A percentile compares a stretch with the other conserved stretches of the same genome.
phyloP scores from a whole-genome alignment of 2,329 filamentous ascomycete species.

The Gremmenia infestans region DNA sequence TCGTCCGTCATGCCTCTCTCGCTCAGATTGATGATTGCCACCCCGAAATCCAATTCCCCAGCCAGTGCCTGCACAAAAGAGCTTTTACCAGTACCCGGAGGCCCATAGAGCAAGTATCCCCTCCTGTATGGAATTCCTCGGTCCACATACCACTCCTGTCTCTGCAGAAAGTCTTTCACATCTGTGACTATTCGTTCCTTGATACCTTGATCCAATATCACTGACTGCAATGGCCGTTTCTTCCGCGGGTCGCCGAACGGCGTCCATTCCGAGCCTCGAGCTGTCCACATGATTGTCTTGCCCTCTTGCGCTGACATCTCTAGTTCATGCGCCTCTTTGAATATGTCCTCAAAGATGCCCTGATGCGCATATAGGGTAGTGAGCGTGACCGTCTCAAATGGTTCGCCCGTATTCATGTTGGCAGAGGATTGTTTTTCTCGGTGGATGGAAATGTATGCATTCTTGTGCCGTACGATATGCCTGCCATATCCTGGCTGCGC shows the following conservation, averaged over 20 bases:
- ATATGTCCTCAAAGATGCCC: conserved; percentile 84
- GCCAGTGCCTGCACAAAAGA: conserved; percentile 95
- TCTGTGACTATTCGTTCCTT: conserved; percentile 46
- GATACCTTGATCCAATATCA: conserved; percentile 78
- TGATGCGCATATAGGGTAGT: conserved; percentile 89
- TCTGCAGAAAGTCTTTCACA: conserved; percentile 44
- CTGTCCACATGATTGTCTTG: conserved; percentile 88
- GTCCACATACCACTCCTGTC: conserved; percentile 86
- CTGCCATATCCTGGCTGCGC: conserved; percentile 87
- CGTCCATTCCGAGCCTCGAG: conserved; percentile 78
- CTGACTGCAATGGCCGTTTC: conserved; percentile 83
- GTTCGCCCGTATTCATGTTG: conserved; percentile 76
- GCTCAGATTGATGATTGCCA: conserved; percentile 50
- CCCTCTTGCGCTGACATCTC: conserved; percentile 79
- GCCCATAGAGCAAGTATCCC: conserved; percentile 75
- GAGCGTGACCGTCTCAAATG: conserved; percentile 89
- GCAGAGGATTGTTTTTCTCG: conserved; percentile 81
- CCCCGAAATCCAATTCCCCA: conserved; percentile 52
- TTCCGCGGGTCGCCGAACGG: conserved; percentile 77
- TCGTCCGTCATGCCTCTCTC: conserved; percentile 53
- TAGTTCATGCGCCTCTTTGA: conserved; percentile 77
- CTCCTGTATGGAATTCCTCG: conserved; percentile 71
- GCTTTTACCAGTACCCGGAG: conserved; percentile 74
- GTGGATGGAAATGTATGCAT: conserved; percentile 82
- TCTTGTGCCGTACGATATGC: conserved; percentile 81